Evolutionary conservation across 768 basidiomycete genomes (phyloP), one percentile per base, ranked within the genome.

Genomic region (Tubosaeta sp.): DNA sequence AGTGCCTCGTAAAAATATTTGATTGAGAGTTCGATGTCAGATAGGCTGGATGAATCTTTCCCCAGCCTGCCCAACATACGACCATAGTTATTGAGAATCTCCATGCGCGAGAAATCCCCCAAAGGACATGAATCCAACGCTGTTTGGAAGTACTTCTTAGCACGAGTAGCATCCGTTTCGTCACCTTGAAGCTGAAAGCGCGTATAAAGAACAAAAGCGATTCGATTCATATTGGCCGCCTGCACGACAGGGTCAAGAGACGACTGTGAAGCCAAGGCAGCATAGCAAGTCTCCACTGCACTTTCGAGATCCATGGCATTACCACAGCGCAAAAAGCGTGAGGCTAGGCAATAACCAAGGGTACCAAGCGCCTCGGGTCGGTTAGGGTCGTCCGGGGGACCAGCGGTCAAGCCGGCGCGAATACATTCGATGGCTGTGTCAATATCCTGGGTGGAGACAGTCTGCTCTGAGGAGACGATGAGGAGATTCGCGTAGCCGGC

Each of bases 271-370:
- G 48, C 49, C 2, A 57, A 22, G 12, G 57, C 62, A 4, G 46
- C 39, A 22, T 51, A 45, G 13, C 59, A 57, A 31, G 36, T 47
- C 46, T 51, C 50, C 31, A 69, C 58, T 6, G 62, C 61, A 31
- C 59, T 52, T 21, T 69, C 61, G 1, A 70, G 46, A 48, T 69
- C 66, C 13, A 46, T 22, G 5, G 21, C 34, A n/a, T 46, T 45
- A 6, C 69, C 65, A 7, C 32, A 38, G 22, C 52, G 48, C n/a
- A 57, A 0, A 45, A 61, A 69, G 16, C 68, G 59, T 18, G 13
- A 27, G 14, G 38, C 16, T 7, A 59, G 43, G 16, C 57, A 51
- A 44, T 35, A 46, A 1, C 63, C 63, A 9, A 59, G 56, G 19
- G 25, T 43, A 31, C 50, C 48, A 29, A 60, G 40, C 0, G 56